phyloP scores from a whole-genome alignment of 257 asterid species.

The Fraxinus quadrangulata region DNA sequence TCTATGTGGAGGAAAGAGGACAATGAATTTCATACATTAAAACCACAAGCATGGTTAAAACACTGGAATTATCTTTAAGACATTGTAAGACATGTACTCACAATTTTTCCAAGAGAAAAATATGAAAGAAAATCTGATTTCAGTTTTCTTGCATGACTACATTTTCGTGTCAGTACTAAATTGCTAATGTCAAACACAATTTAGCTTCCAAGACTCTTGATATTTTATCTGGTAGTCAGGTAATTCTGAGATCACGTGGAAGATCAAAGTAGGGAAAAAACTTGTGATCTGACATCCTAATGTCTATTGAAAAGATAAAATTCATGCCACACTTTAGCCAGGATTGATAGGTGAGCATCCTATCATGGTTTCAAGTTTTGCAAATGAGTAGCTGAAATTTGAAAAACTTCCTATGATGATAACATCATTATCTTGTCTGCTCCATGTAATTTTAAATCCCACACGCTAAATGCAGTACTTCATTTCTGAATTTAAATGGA shows the following conservation, averaged over 20 bases:
- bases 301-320: background rate
- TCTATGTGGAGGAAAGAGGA: background rate
- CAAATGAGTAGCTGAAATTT: background rate
- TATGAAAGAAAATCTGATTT: background rate
- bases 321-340: background rate
- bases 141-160: background rate
- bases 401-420: background rate
- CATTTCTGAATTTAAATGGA: background rate
- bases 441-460: background rate
- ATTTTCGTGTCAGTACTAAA: background rate
- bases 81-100: background rate
- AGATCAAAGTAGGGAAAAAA: background rate
- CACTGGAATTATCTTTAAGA: background rate
- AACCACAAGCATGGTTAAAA: background rate
- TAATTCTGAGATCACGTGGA: background rate
- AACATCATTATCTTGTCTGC: background rate
- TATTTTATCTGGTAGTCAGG: background rate
- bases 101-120: background rate
- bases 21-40: background rate
- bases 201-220: background rate
- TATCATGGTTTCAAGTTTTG: background rate
- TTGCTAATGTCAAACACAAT: background rate
- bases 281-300: background rate
- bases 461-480: background rate
- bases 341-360: background rate